A percentile compares a stretch with the other conserved stretches of the same genome.
Evolutionary conservation across 2,329 filamentous ascomycete genomes (phyloP).

Genomic region (Periglandula ipomoeae): DNA sequence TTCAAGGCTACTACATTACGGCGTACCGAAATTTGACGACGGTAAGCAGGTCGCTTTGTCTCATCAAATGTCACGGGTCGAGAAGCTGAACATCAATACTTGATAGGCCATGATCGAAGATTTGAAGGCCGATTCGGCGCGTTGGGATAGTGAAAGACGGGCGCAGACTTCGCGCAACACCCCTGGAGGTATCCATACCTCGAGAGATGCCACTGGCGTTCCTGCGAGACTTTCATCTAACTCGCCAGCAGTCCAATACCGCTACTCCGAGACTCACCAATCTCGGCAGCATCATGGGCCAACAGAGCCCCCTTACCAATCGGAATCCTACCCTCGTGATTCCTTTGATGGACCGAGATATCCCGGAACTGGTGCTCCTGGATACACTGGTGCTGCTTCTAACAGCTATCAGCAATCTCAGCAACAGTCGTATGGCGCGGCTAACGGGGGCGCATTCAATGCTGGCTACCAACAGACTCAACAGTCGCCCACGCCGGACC

Average conservation of each 20-base stretch:
- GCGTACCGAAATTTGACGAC: constrained; percentile 72
- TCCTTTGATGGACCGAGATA: constrained; percentile 38
- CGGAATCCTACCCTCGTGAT: constrained; percentile 30
- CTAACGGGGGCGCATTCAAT: constrained; percentile 23
- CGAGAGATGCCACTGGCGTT: constrained; percentile 38
- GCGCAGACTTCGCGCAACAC: constrained; percentile 43
- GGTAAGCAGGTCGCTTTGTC: constrained; percentile 40
- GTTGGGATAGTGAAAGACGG: constrained; percentile 52
- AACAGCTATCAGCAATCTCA: constrained; percentile 18
- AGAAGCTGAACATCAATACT: background rate
- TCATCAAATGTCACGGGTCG: background rate
- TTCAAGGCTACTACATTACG: constrained; percentile 67
- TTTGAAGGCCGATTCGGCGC: constrained; percentile 51
- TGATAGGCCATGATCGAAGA: constrained; percentile 54
- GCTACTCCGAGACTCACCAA: constrained; percentile 43
- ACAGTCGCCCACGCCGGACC: constrained; percentile 24
- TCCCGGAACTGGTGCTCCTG: constrained; percentile 39
- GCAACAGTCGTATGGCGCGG: constrained; percentile 19
- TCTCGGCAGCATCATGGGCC: constrained; percentile 40
- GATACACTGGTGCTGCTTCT: constrained; percentile 37
- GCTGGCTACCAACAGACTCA: constrained; percentile 22
- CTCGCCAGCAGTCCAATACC: constrained; percentile 48
- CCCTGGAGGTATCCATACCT: constrained; percentile 49
- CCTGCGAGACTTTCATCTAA: constrained; percentile 47
- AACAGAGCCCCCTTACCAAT: constrained; percentile 27